phyloP scores from a whole-genome alignment of 225 moss, liverwort and hornwort genomes.

The Anthoceros angustus region DNA sequence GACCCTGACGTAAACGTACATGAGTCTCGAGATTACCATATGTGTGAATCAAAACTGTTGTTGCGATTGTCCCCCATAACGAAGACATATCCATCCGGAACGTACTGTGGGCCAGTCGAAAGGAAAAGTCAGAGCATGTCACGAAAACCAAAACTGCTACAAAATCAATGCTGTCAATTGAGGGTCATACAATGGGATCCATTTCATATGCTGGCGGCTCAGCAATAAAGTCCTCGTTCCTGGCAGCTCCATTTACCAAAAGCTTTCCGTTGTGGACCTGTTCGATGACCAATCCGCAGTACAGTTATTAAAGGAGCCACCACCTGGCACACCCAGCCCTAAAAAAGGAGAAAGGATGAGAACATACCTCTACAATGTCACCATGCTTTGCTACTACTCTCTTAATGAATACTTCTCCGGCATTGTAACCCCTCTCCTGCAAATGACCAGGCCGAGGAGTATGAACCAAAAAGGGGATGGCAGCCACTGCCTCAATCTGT shows the following conservation, averaged over 20 bases:
- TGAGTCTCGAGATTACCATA: slow-evolving; percentile 20
- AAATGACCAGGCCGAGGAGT: not conserved
- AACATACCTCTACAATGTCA: slow-evolving; percentile 60
- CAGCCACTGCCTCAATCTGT: not conserved
- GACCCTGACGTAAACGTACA: too few species aligned
- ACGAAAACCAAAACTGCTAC: not conserved
- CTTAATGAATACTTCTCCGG: slow-evolving; percentile 88
- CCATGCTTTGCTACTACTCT: slow-evolving; percentile 78
- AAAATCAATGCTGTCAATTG: not conserved
- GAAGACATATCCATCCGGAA: slow-evolving; percentile 77
- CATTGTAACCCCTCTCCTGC: slow-evolving; percentile 71
- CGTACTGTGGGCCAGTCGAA: slow-evolving; percentile 40
- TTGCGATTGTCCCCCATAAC: slow-evolving; percentile 99
- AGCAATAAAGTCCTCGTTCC: slow-evolving; percentile 66
- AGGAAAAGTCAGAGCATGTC: not conserved
- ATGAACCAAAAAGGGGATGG: not conserved
- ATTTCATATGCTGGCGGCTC: slow-evolving; percentile 83
- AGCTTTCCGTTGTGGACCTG: slow-evolving; percentile 84
- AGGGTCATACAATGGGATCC: slow-evolving; percentile 48
- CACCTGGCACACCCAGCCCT: not conserved
- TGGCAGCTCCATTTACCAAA: slow-evolving; percentile 48
- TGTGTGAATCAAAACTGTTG: slow-evolving; percentile 96
- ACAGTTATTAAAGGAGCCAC: not conserved
- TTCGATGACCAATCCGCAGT: not conserved
- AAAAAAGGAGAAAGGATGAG: not conserved